A percentile compares a stretch with the other conserved stretches of the same genome.
phyloP scores from a whole-genome alignment of 768 basidiomycete species.

The Nidularia sp. region DNA sequence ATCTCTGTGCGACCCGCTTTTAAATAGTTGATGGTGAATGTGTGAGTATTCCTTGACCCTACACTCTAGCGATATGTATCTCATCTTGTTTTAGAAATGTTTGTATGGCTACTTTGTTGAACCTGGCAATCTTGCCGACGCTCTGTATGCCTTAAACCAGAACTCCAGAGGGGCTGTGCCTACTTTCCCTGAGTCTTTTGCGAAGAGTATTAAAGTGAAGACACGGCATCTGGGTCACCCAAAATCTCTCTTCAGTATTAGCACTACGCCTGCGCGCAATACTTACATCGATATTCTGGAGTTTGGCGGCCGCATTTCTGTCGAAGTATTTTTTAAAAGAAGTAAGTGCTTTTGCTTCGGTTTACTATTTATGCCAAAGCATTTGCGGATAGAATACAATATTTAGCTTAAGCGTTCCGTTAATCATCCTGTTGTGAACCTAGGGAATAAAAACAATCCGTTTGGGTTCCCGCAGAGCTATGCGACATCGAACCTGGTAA shows the following conservation, averaged over 20 bases:
- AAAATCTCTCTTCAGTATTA: conserved; percentile 31
- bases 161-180: conserved; percentile 41
- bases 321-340: conserved; percentile 64
- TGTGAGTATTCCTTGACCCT: conserved; percentile 23
- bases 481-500: conserved; percentile 61
- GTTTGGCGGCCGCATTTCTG: conserved; percentile 45
- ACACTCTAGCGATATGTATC: neutral
- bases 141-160: conserved; percentile 42
- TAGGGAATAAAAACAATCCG: conserved; percentile 26
- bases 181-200: conserved; percentile 40
- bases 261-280: conserved; percentile 14
- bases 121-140: conserved; percentile 60
- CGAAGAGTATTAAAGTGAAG: conserved; percentile 52
- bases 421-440: conserved; percentile 48
- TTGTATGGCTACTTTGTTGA: conserved; percentile 50
- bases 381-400: conserved; percentile 45
- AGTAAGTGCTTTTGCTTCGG: neutral
- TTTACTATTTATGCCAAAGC: neutral
- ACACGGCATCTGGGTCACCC: conserved; percentile 54
- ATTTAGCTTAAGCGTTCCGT: conserved; percentile 38
- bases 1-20: conserved; percentile 44
- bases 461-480: conserved; percentile 63
- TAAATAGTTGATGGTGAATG: conserved; percentile 51
- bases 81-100: conserved; percentile 31
- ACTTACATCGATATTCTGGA: conserved; percentile 19